phyloP scores from a whole-genome alignment of 2,329 filamentous ascomycete genomes.

The Bipolaris cookei region DNA sequence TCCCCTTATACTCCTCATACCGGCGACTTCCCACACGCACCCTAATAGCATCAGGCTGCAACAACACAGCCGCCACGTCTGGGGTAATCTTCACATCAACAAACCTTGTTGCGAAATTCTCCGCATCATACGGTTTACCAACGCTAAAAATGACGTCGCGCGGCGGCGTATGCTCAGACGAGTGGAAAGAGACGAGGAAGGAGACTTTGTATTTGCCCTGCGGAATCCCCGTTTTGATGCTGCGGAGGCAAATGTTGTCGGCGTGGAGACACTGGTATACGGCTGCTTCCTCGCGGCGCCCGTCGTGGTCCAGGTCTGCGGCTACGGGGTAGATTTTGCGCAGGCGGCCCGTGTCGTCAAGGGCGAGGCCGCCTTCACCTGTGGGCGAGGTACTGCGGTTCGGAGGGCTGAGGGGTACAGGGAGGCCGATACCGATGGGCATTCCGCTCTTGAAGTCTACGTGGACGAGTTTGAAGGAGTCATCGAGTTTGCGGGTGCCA shows the following conservation, averaged over 20 bases:
- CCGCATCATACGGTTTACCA: conserved; percentile 45
- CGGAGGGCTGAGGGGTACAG: background rate
- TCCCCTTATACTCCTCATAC: conserved; percentile 39
- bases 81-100: conserved; percentile 50
- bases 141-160: conserved; percentile 47
- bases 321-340: conserved; percentile 46
- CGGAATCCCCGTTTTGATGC: conserved; percentile 47
- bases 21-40: conserved; percentile 42
- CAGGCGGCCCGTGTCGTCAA: conserved; percentile 34
- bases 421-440: conserved; percentile 6
- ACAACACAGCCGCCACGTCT: conserved; percentile 46
- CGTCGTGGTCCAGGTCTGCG: conserved; percentile 46
- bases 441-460: conserved; percentile 50
- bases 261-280: conserved; percentile 44
- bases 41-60: conserved; percentile 48
- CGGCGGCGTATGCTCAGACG: conserved; percentile 27
- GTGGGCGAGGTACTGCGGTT: conserved; percentile 37
- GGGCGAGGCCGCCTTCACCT: conserved; percentile 40
- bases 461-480: conserved; percentile 41
- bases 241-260: conserved; percentile 45
- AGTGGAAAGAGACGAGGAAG: conserved; percentile 45
- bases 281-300: conserved; percentile 42
- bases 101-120: conserved; percentile 39
- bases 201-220: conserved; percentile 46
- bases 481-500: conserved; percentile 38